Base-by-base conservation (phyloP, 441 rosid genomes). In the Euphorbia corollata region DNA sequence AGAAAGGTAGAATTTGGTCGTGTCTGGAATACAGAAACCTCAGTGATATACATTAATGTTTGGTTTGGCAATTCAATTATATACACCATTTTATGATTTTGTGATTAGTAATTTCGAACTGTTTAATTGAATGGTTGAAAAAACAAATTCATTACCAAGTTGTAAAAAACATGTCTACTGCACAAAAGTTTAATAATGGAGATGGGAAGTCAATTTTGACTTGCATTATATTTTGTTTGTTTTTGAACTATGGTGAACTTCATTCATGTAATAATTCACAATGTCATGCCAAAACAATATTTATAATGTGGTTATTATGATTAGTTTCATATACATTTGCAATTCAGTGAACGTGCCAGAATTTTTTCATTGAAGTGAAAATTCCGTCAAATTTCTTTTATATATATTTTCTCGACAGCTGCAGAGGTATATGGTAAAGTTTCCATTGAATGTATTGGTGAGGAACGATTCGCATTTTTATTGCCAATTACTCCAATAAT, bases 11-110 rank as follows among this genome's bases (percentile, higher is more conserved):
- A 59, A 54, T 34, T 59, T 59, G 55, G 50, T 32, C 51, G 63
- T 47, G 43, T 43, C 59, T 68, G 71, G n/a, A 60, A 60, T 48
- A 34, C 20, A 65, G 8, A 65, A 53, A 12, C 51, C 61, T 53
- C 50, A 10, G 34, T 65, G 50, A 34, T 50, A 54, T 4, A 13
- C 39, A 23, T 55, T 32, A 48, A 27, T 27, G 32, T 55, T 66
- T 55, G 55, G 51, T 45, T 45, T 3, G 16, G 16, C 16, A 45
- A 45, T 10, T 45, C 16, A 10, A 45, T 45, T 45, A 45, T 45
- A 5, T 45, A 27, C 15, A 6, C 13, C 12, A 30, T 10, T 23
- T 57, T 7, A 2, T 57, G 61, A 57, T 24, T 12, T 15, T 0
- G 51, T 47, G 41, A 36, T 36, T 45, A 13, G 50, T 45, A 45